phyloP scores from a whole-genome alignment of 2,329 filamentous ascomycete species.

The Didymella lethalis region DNA sequence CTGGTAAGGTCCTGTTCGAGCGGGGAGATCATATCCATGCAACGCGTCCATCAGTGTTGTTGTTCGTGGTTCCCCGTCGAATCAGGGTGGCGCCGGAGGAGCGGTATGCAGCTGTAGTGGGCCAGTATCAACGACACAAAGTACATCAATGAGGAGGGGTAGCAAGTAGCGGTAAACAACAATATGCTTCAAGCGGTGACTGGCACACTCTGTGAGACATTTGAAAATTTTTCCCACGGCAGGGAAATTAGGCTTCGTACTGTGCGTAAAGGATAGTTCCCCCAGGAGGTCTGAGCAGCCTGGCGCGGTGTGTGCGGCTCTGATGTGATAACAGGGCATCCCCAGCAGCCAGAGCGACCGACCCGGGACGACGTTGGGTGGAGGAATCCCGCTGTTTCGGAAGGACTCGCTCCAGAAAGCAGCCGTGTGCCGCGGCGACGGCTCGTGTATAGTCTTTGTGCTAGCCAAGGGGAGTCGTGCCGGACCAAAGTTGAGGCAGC shows the following conservation, averaged over 20 bases:
- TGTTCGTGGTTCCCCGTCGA: constrained; percentile 43
- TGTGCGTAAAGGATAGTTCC: constrained; percentile 32
- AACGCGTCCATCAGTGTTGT: constrained; percentile 40
- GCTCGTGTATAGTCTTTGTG: constrained; percentile 30
- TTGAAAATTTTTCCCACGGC: constrained; percentile 43
- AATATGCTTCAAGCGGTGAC: constrained; percentile 35
- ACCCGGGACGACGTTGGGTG: constrained; percentile 44
- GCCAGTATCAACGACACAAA: constrained; percentile 24
- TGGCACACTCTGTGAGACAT: constrained; percentile 44
- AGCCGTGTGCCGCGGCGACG: constrained; percentile 41
- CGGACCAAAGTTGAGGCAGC: constrained; percentile 24
- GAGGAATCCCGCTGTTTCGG: constrained; percentile 38
- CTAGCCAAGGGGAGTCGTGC: constrained; percentile 24
- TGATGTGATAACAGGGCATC: constrained; percentile 41
- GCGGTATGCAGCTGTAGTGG: constrained; percentile 43
- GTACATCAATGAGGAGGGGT: constrained; percentile 13
- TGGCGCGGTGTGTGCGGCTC: constrained; percentile 44
- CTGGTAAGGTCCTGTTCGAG: constrained; percentile 34
- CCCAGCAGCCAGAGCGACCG: constrained; percentile 34
- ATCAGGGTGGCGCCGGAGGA: constrained; percentile 39
- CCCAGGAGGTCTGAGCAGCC: constrained; percentile 42
- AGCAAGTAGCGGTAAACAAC: constrained; percentile 49
- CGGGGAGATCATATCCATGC: constrained; percentile 45
- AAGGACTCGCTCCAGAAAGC: constrained; percentile 27
- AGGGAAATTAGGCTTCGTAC: constrained; percentile 48